Percentiles rank a stretch among this genome's conserved stretches.
Evolutionary conservation across 108 stramenopile genomes (phyloP).

Genomic region (Fragilariopsis cylindrus): DNA sequence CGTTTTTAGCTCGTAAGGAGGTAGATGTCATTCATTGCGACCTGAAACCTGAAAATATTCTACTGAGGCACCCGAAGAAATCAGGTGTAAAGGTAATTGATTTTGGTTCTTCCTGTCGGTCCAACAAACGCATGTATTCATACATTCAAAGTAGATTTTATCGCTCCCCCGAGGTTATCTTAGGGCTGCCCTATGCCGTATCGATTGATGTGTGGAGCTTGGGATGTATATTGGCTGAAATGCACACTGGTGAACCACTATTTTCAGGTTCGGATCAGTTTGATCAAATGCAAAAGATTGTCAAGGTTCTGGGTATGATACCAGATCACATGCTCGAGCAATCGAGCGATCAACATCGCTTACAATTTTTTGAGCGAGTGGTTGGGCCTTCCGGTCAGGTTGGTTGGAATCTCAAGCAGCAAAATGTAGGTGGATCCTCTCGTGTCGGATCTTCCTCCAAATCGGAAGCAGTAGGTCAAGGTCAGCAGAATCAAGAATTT

Average conservation of each 20-base stretch:
- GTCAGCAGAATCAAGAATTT: slow-evolving; percentile 13
- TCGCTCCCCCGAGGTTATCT: slow-evolving; percentile 97
- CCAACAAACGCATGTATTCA: slow-evolving; percentile 91
- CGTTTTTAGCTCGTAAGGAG: slow-evolving; percentile 85
- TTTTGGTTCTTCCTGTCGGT: slow-evolving; percentile 94
- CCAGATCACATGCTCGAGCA: slow-evolving; percentile 73
- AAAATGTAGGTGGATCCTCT: slow-evolving; percentile 31
- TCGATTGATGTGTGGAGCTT: slow-evolving; percentile 99
- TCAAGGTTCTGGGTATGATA: slow-evolving; percentile 93
- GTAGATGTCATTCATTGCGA: slow-evolving; percentile 98
- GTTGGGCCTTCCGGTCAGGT: slow-evolving; percentile 46
- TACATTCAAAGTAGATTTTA: slow-evolving; percentile 99
- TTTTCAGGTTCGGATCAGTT: slow-evolving; percentile 97
- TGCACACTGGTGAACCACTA: slow-evolving; percentile 98
- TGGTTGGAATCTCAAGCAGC: slow-evolving; percentile 48
- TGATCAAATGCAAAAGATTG: slow-evolving; percentile 96
- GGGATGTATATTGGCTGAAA: slow-evolving; percentile 98
- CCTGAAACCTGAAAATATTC: slow-evolving; percentile 99
- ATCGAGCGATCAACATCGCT: slow-evolving; percentile 72
- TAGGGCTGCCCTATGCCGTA: slow-evolving; percentile 92
- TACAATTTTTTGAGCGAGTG: slow-evolving; percentile 72
- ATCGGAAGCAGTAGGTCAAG: slow-evolving; percentile 13
- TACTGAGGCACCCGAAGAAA: slow-evolving; percentile 92
- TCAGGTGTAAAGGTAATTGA: slow-evolving; percentile 98
- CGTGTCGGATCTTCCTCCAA: slow-evolving; percentile 21